Percentiles rank a stretch among this genome's conserved stretches.
phyloP scores from a whole-genome alignment of 1,284 basidiomycete species.

The Schizophyllum amplum region DNA sequence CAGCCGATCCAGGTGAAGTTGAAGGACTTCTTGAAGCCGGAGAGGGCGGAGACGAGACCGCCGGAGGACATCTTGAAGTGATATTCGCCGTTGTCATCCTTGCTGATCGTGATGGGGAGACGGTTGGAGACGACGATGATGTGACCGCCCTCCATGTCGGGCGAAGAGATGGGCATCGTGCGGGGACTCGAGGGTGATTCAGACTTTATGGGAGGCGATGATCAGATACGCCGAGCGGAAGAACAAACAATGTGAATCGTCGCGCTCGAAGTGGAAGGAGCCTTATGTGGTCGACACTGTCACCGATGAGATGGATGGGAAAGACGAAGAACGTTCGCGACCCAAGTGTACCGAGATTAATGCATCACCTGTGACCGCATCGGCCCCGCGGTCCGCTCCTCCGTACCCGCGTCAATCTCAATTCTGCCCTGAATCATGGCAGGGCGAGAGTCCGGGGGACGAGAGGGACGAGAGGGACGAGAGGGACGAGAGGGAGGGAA shows the following conservation, averaged over 20 bases:
- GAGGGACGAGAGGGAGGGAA: no score
- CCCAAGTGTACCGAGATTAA: no score
- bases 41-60: conserved; percentile 89
- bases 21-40: conserved; percentile 94
- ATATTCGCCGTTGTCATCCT: conserved; percentile 83
- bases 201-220: background rate
- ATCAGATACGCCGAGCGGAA: background rate
- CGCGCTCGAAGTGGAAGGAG: background rate
- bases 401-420: background rate
- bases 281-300: background rate
- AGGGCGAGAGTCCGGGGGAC: no score
- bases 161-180: background rate
- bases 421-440: background rate
- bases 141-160: conserved; percentile 36
- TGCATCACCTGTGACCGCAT: background rate
- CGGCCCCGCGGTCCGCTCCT: no score
- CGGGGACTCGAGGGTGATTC: background rate
- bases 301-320: background rate
- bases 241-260: background rate
- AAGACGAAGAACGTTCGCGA: background rate
- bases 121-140: conserved; percentile 96
- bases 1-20: conserved; percentile 95
- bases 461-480: no score
- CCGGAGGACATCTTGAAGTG: conserved; percentile 97
- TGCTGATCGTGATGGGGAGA: conserved; percentile 87